Evolutionary conservation across 352 stramenopile species (phyloP).

Genomic region (Phytopythium ostracodes): DNA sequence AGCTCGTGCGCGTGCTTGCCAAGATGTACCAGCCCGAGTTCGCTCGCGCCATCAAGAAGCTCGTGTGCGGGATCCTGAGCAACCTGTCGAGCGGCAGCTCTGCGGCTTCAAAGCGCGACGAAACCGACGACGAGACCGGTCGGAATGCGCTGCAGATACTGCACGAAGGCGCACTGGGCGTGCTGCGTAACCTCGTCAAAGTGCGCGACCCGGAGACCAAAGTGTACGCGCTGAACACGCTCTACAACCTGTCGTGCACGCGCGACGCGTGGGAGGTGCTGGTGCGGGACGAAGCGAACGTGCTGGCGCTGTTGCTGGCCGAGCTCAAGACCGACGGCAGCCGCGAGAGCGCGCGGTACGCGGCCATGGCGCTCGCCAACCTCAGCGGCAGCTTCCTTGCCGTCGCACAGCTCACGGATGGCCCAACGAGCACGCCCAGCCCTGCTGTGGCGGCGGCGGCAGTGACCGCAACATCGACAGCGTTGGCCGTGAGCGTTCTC

Average conservation of each 20-base stretch:
- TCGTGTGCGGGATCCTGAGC: constrained; percentile 72
- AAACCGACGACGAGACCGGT: constrained; percentile 6
- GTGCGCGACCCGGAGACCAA: constrained; percentile 79
- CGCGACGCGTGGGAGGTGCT: constrained; percentile 36
- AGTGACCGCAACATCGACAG: neutral
- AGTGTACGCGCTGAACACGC: constrained; percentile 76
- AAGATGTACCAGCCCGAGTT: constrained; percentile 78
- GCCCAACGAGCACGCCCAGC: constrained; percentile 4
- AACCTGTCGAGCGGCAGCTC: constrained; percentile 45
- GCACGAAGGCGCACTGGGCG: constrained; percentile 52
- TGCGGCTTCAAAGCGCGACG: neutral
- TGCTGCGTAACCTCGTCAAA: constrained; percentile 72
- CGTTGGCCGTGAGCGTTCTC: constrained; percentile 39
- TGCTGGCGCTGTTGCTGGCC: constrained; percentile 59
- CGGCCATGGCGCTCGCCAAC: constrained; percentile 58
- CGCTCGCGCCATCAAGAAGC: constrained; percentile 72
- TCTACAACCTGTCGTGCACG: constrained; percentile 79
- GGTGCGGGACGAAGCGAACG: constrained; percentile 64
- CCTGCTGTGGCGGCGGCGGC: neutral
- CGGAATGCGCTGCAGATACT: constrained; percentile 30
- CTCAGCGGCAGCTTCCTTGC: constrained; percentile 44
- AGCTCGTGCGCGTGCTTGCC: constrained; percentile 67
- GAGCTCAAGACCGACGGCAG: constrained; percentile 61
- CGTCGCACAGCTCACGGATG: constrained; percentile 61
- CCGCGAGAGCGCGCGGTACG: constrained; percentile 60